A percentile compares a stretch with the other conserved stretches of the same genome.
phyloP scores from a whole-genome alignment of 2,329 filamentous ascomycete species.

The Pseudocercospora pini-densiflorae region DNA sequence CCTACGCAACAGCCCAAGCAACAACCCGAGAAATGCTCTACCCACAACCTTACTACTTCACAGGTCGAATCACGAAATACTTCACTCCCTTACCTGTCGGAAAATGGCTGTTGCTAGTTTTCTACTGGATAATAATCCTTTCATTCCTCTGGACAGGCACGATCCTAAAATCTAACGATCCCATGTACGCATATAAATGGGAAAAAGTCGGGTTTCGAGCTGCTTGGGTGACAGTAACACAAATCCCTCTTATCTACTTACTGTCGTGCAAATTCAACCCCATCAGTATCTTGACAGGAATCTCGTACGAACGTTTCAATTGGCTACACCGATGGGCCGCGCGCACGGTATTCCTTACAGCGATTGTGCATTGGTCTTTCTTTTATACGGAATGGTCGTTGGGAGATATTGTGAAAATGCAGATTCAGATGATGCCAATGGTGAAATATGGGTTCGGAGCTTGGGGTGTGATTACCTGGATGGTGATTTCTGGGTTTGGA shows the following conservation, averaged over 20 bases:
- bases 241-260: slow-evolving; percentile 68
- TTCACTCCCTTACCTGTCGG: slow-evolving; percentile 40
- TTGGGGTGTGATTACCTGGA: slow-evolving; percentile 57
- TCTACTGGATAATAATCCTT: slow-evolving; percentile 40
- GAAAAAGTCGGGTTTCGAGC: slow-evolving; percentile 71
- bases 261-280: slow-evolving; percentile 49
- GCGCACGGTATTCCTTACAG: slow-evolving; percentile 56
- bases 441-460: slow-evolving; percentile 58
- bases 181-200: slow-evolving; percentile 39
- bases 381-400: slow-evolving; percentile 59
- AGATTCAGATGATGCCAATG: slow-evolving; percentile 55
- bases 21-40: slow-evolving; percentile 35
- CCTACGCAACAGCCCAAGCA: slow-evolving; percentile 36
- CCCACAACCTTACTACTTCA: slow-evolving; percentile 38
- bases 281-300: slow-evolving; percentile 52
- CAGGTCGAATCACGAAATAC: slow-evolving; percentile 35
- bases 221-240: slow-evolving; percentile 68
- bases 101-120: slow-evolving; percentile 33
- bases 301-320: slow-evolving; percentile 56
- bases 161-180: slow-evolving; percentile 33
- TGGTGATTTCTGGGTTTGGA: slow-evolving; percentile 55
- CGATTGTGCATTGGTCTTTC: slow-evolving; percentile 60
- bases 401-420: slow-evolving; percentile 55
- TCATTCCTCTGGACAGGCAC: slow-evolving; percentile 37
- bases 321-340: slow-evolving; percentile 60